Evolutionary conservation across 2,329 filamentous ascomycete genomes (phyloP).

Genomic region (Venturia carpophila): DNA sequence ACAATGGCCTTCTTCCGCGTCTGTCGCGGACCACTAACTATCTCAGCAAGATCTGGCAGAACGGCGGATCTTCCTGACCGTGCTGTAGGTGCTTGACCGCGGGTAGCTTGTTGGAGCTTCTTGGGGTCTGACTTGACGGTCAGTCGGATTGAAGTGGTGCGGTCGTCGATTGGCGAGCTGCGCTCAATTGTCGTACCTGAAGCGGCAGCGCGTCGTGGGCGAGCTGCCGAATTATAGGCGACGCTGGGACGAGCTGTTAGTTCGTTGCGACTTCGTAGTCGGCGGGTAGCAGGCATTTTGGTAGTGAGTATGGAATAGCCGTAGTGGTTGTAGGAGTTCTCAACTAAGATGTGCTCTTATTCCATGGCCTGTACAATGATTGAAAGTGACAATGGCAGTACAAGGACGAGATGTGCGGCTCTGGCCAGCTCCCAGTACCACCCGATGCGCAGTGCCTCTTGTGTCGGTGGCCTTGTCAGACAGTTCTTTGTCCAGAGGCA

Average conservation of each 20-base stretch:
- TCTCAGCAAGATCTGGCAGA: constrained; percentile 21
- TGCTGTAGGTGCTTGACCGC: constrained; percentile 26
- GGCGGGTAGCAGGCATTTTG: constrained; percentile 26
- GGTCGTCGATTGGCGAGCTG: constrained; percentile 33
- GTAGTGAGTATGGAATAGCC: not conserved
- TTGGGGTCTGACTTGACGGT: constrained; percentile 18
- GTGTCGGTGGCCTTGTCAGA: not conserved
- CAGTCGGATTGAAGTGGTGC: constrained; percentile 25
- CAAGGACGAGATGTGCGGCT: not conserved
- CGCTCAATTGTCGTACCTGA: constrained; percentile 31
- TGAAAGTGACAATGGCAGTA: not conserved
- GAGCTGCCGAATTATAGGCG: constrained; percentile 14
- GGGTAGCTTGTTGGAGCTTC: constrained; percentile 42
- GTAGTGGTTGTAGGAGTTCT: too few relatives aligned
- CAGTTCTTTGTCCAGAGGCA: not conserved
- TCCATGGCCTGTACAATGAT: too few relatives aligned
- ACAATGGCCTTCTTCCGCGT: constrained; percentile 33
- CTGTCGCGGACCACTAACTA: constrained; percentile 32
- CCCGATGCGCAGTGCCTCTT: not conserved
- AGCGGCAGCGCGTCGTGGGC: constrained; percentile 18
- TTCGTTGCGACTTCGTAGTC: constrained; percentile 31
- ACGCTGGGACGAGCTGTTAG: constrained; percentile 16
- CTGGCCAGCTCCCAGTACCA: not conserved
- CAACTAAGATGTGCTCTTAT: too few relatives aligned
- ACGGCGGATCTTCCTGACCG: constrained; percentile 25